Evolutionary conservation across 331 rosid genomes (phyloP).

Genomic region (Quercus lobata): DNA sequence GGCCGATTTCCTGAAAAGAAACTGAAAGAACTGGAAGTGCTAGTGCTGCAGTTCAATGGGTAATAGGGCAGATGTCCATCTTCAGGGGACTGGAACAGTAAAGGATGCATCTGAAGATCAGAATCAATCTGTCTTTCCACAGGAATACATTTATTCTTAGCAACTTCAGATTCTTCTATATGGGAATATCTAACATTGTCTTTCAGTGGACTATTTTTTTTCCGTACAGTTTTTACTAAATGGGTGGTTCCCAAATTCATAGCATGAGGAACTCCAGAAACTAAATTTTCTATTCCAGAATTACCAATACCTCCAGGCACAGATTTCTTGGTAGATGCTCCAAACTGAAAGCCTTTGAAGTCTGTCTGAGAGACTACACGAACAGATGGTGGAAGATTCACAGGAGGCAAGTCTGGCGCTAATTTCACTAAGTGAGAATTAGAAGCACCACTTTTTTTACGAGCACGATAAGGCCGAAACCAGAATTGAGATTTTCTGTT

Average conservation of each 20-base stretch:
- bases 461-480: slow-evolving; percentile 58
- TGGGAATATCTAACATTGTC: slow-evolving; percentile 29
- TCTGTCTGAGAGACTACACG: slow-evolving; percentile 83
- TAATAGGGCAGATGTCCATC: slow-evolving; percentile 56
- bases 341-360: slow-evolving; percentile 52
- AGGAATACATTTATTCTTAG: slow-evolving; percentile 36
- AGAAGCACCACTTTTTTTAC: slow-evolving; percentile 28
- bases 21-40: slow-evolving; percentile 53
- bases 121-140: slow-evolving; percentile 48
- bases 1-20: slow-evolving; percentile 78
- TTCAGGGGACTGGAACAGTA: slow-evolving; percentile 78
- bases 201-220: slow-evolving; percentile 8
- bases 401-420: slow-evolving; percentile 92
- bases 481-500: slow-evolving; percentile 39
- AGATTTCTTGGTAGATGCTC: slow-evolving; percentile 37
- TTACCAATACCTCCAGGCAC: slow-evolving; percentile 40
- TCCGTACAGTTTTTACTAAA: slow-evolving; percentile 23
- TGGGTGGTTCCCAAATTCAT: slow-evolving; percentile 24
- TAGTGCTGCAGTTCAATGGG: slow-evolving; percentile 53
- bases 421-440: slow-evolving; percentile 64
- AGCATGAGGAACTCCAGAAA: slow-evolving; percentile 40
- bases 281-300: slow-evolving; percentile 30
- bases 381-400: slow-evolving; percentile 94
- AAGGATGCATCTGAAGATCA: slow-evolving; percentile 94
- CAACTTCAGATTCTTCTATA: slow-evolving; percentile 39